phyloP scores from a whole-genome alignment of 345 rosid genomes.

The Brassica incana region DNA sequence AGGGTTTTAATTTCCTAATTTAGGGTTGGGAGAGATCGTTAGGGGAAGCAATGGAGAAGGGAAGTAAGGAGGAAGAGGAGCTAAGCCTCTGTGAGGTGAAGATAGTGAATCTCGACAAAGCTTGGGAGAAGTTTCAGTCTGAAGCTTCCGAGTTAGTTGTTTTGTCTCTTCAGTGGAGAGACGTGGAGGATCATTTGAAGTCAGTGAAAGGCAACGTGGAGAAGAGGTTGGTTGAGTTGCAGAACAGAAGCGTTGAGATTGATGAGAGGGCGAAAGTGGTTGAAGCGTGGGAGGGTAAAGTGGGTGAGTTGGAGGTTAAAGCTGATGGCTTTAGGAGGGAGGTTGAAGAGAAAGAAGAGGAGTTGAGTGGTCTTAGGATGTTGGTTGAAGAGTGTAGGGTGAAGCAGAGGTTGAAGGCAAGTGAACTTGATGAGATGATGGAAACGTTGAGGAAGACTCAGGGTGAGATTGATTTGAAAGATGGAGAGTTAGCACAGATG shows the following conservation, averaged over 20 bases:
- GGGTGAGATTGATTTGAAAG: slow-evolving; percentile 1
- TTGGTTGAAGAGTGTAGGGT: slow-evolving; percentile 16
- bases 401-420: background rate
- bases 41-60: background rate
- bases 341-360: background rate
- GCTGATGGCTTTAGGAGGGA: slow-evolving; percentile 1
- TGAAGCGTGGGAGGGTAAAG: slow-evolving; percentile 20
- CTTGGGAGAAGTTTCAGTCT: background rate
- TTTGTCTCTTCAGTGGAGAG: slow-evolving; percentile 23
- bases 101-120: slow-evolving; percentile 19
- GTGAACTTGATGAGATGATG: background rate
- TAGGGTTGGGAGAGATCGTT: background rate
- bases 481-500: background rate
- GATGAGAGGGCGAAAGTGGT: slow-evolving; percentile 20
- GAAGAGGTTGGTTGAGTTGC: slow-evolving; percentile 2
- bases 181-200: slow-evolving; percentile 10
- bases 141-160: background rate
- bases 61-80: slow-evolving; percentile 1
- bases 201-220: background rate
- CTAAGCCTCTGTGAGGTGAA: slow-evolving; percentile 17
- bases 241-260: background rate
- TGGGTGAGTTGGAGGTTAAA: background rate
- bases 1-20: background rate
- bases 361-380: background rate
- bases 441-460: slow-evolving; percentile 13